These are phyloP conservation scores for Kwoniella sp. DNA, from an alignment of 768 basidiomycete genomes.

Conservation along the genomic window DNA sequence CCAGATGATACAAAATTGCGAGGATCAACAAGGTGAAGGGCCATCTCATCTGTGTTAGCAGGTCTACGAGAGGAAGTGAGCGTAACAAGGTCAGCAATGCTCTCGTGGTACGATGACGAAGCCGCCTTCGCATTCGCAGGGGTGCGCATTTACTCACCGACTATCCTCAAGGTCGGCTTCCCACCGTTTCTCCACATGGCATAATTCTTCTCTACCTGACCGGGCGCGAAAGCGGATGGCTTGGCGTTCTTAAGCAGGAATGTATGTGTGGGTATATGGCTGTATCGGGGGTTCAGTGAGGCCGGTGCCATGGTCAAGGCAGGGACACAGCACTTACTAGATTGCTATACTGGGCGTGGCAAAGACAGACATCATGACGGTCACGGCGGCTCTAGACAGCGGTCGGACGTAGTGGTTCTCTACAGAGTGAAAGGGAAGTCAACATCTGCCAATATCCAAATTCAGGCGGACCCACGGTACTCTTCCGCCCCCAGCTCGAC, in stretches of 20 bases:
- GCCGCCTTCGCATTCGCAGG: background rate
- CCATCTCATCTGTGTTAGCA: conserved; percentile 5
- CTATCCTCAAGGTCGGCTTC: conserved; percentile 19
- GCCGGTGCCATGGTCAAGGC: background rate
- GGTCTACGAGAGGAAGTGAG: background rate
- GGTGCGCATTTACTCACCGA: conserved; percentile 16
- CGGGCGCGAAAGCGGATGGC: conserved; percentile 25
- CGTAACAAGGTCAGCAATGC: background rate
- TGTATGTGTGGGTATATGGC: conserved; percentile 42
- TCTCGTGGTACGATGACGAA: background rate
- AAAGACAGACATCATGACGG: conserved; percentile 34
- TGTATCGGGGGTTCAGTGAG: conserved; percentile 2
- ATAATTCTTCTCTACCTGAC: conserved; percentile 37
- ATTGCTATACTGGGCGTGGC: conserved; percentile 42
- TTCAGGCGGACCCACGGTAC: conserved; percentile 29
- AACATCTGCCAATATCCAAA: background rate
- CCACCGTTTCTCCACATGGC: conserved; percentile 39
- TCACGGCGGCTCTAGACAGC: conserved; percentile 45
- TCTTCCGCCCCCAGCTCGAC: conserved; percentile 41
- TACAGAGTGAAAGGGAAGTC: background rate
- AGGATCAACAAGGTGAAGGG: conserved; percentile 27
- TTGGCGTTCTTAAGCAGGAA: conserved; percentile 41
- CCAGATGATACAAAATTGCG: conserved; percentile 34
- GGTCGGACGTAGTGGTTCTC: conserved; percentile 45
- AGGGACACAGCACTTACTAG: conserved; percentile 42